Percentiles rank a stretch among this genome's conserved stretches.
Conservation (phyloP, 352 stramenopile species). For the Phytophthora hibernalis region DNA sequence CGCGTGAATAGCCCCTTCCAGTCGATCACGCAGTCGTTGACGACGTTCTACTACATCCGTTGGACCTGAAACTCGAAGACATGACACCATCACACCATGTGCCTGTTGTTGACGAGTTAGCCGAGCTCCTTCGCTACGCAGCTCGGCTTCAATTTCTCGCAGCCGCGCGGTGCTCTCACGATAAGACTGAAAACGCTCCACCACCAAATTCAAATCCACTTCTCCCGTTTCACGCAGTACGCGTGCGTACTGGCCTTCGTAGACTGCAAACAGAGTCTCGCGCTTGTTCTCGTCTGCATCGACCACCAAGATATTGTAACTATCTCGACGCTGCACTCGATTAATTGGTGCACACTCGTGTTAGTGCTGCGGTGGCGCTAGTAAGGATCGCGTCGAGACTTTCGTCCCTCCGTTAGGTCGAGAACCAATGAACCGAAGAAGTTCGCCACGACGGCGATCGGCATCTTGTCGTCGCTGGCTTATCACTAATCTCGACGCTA, state of each 20-base stretch:
- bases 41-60: slow-evolving; percentile 61
- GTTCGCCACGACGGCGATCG: slow-evolving; percentile 54
- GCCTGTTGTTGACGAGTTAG: slow-evolving; percentile 42
- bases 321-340: slow-evolving; percentile 36
- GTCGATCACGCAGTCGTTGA: slow-evolving; percentile 55
- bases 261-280: slow-evolving; percentile 66
- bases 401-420: slow-evolving; percentile 15
- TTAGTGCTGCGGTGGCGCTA: slow-evolving; percentile 19
- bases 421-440: slow-evolving; percentile 56
- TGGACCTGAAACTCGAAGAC: slow-evolving; percentile 55
- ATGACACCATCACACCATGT: slow-evolving; percentile 39
- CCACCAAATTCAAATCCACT: slow-evolving; percentile 51
- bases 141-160: slow-evolving; percentile 60
- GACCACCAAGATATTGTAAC: slow-evolving; percentile 32
- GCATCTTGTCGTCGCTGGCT: slow-evolving; percentile 49
- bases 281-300: slow-evolving; percentile 36
- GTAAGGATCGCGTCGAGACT: slow-evolving; percentile 13
- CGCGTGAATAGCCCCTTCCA: slow-evolving; percentile 52
- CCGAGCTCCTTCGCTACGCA: slow-evolving; percentile 30
- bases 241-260: slow-evolving; percentile 65
- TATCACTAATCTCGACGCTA: slow-evolving; percentile 52
- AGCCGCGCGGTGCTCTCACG: slow-evolving; percentile 42
- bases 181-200: slow-evolving; percentile 59
- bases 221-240: slow-evolving; percentile 61
- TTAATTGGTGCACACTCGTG: slow-evolving; percentile 9